These are phyloP conservation scores for Hymenoscyphus fraxineus DNA, from an alignment of 2,329 filamentous ascomycete species.

Conservation along the genomic window DNA sequence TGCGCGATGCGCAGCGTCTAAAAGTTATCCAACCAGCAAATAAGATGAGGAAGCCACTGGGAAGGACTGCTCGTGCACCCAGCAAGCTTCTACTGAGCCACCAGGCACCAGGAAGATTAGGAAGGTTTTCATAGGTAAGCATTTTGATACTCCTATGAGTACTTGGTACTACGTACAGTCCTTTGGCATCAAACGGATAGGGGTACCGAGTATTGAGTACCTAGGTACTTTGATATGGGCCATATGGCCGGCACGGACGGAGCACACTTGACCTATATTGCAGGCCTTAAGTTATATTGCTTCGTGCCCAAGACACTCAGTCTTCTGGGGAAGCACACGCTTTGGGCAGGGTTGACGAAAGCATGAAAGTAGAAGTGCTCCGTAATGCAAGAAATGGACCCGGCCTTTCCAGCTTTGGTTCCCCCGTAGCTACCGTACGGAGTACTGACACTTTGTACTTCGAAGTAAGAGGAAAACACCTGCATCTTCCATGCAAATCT, in stretches of 20 bases:
- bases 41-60: conserved; percentile 25
- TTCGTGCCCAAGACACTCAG: neutral
- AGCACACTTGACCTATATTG: too few species aligned
- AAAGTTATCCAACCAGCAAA: conserved; percentile 24
- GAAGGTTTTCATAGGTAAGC: conserved; percentile 7
- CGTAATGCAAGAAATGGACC: neutral
- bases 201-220: too few species aligned
- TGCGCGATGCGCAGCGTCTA: conserved; percentile 18
- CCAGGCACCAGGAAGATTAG: too few species aligned
- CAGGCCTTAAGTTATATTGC: neutral
- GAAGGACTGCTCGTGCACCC: conserved; percentile 26
- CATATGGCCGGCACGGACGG: too few species aligned
- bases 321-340: neutral
- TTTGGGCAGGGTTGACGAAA: too few species aligned
- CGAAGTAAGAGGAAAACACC: too few species aligned
- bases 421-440: too few species aligned
- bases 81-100: conserved; percentile 18
- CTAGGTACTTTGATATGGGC: too few species aligned
- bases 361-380: neutral
- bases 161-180: too few species aligned
- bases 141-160: neutral
- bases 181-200: neutral
- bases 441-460: too few species aligned
- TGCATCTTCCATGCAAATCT: neutral
- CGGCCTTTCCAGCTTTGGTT: neutral